A percentile compares a stretch with the other conserved stretches of the same genome.
Conservation (phyloP, 1,284 basidiomycete species). For the Rhodotorula glutinis region DNA sequence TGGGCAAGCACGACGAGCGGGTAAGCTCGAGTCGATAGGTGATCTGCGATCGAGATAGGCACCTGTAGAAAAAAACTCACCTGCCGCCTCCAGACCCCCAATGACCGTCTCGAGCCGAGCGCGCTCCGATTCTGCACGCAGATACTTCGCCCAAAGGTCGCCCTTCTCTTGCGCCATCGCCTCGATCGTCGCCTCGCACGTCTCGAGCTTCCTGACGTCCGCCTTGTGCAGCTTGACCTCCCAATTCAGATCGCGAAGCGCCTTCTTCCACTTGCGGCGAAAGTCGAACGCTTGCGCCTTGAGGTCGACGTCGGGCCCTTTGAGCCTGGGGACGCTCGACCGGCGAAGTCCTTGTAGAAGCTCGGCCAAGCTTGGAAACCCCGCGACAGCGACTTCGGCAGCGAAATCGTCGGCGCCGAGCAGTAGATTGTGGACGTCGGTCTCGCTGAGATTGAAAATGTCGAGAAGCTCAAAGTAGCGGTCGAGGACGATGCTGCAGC, state of each 20-base stretch:
- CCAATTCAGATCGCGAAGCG: background rate
- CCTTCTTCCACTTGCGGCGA: background rate
- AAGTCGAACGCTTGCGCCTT: background rate
- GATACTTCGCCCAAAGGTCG: background rate
- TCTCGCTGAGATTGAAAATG: slow-evolving; percentile 6
- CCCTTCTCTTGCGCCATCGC: background rate
- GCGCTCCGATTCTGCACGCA: background rate
- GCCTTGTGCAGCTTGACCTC: background rate
- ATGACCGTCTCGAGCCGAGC: background rate
- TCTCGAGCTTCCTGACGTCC: background rate
- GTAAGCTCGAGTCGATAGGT: too few species aligned
- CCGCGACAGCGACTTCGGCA: background rate
- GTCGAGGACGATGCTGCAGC: background rate
- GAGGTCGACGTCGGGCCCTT: background rate
- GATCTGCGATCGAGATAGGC: too few species aligned
- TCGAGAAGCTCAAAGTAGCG: slow-evolving; percentile 6
- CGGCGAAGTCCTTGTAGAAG: background rate
- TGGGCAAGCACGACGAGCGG: too few species aligned
- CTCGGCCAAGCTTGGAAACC: background rate
- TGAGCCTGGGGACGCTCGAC: too few species aligned
- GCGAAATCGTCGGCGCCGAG: background rate
- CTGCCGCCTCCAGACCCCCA: background rate
- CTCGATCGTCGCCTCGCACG: background rate
- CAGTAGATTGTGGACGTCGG: slow-evolving; percentile 3
- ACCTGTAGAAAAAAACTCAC: background rate